Evolutionary conservation across 129 eudicot species (phyloP), one percentile per base, ranked within the genome.

Genomic region (Chrysanthemum seticuspe): DNA sequence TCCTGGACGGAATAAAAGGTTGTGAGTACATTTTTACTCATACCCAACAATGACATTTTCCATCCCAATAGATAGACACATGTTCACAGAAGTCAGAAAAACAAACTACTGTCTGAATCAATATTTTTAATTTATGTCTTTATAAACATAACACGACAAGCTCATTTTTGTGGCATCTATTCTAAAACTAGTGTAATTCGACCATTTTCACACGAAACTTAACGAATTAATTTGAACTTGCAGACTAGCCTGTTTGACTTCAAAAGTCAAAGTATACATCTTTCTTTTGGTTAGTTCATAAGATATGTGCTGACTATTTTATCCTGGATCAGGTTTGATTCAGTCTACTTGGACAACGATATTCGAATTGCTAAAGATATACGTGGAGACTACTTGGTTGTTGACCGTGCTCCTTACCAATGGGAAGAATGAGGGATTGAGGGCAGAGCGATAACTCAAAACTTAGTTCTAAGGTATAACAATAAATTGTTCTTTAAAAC

Each of bases 1-100:
- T 79, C 89, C 70, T 92, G 97, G 97, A 88, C 82, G 15, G 94
- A 88, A 74, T 88, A 85, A 85, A 70, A 81, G 77, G n/a, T 65
- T 61, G 31, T 19, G 5, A 57, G 6, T 27, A 21, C 27, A 59
- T 55, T 45, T 58, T 31, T 74, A 13, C 73, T 63, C 51, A 53
- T 52, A 69, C 51, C 19, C 51, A 47, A 16, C 18, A 63, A 18
- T 13, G 76, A 19, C 0, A 40, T 40, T 15, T 47, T 57, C 67
- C 67, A 72, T 59, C 57, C 52, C 44, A 51, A 36, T 62, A 15
- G 3, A 15, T 27, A 62, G 15, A 70, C 27, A 64, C 29, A 29
- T 40, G 6, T 40, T 16, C 54, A 34, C 31, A 64, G 13, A 65
- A 53, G 53, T 18, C 13, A 64, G 64, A 74, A 40, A 52, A 62